Conservation (phyloP, 768 basidiomycete species). For the Boletus rubescentipes region DNA sequence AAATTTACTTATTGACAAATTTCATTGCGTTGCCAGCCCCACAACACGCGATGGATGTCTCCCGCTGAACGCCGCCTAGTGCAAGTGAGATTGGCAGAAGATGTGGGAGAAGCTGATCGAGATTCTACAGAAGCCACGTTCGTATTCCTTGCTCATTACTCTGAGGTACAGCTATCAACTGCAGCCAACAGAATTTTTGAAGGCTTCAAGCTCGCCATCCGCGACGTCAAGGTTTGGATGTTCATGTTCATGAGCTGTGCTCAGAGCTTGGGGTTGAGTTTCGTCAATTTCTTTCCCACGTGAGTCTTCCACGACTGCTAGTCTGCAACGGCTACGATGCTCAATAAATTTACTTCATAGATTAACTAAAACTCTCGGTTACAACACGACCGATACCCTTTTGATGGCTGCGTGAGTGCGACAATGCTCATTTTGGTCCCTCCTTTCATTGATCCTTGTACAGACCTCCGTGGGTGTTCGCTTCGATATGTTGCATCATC, state of each 20-base stretch:
- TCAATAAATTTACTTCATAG: conserved; percentile 27
- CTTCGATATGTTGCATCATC: conserved; percentile 42
- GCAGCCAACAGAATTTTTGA: conserved; percentile 38
- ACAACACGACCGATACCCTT: conserved; percentile 55
- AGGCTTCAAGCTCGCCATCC: conserved; percentile 54
- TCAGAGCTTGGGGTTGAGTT: conserved; percentile 55
- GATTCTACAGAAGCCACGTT: conserved; percentile 32
- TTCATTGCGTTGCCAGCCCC: conserved; percentile 37
- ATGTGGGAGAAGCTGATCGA: conserved; percentile 63
- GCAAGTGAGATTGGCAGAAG: conserved; percentile 64
- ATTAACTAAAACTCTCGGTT: conserved; percentile 60
- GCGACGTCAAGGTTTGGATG: conserved; percentile 51
- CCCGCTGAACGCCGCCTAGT: conserved; percentile 52
- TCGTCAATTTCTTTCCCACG: conserved; percentile 60
- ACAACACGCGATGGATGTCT: conserved; percentile 61
- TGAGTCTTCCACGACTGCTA: conserved; percentile 18
- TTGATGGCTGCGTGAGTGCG: conserved; percentile 54
- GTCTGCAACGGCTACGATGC: background rate
- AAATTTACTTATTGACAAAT: background rate
- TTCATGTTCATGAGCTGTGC: conserved; percentile 53
- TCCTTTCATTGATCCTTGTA: background rate
- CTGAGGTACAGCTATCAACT: too few relatives aligned
- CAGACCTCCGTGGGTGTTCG: conserved; percentile 39
- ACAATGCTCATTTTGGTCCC: background rate
- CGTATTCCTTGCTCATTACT: background rate